A percentile compares a stretch with the other conserved stretches of the same genome.
Evolutionary conservation across 768 basidiomycete genomes (phyloP).

Genomic region (Panellus pusillus): DNA sequence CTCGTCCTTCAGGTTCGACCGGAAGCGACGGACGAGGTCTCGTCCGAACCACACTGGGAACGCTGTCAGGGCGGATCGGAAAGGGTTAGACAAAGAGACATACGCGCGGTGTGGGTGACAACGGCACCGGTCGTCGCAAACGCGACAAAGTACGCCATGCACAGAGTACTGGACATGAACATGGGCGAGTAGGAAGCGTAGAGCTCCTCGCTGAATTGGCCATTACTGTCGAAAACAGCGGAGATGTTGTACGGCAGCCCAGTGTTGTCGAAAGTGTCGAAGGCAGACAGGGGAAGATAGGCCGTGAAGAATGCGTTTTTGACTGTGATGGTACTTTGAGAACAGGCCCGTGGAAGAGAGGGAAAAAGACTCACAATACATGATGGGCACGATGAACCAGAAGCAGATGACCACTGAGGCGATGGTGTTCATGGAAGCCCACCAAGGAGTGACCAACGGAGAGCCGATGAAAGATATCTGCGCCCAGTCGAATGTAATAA

Average conservation of each 20-base stretch:
- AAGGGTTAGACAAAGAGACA: conserved; percentile 28
- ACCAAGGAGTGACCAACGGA: conserved; percentile 75
- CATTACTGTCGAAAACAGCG: no score
- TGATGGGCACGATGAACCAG: conserved; percentile 72
- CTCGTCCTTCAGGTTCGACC: conserved; percentile 46
- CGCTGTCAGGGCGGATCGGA: not conserved
- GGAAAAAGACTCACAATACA: conserved; percentile 57
- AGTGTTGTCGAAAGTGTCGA: conserved; percentile 68
- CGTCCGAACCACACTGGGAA: conserved; percentile 77
- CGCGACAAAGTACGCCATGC: conserved; percentile 66
- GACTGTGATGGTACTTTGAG: conserved; percentile 39
- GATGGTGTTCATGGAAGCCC: conserved; percentile 75
- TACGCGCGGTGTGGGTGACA: conserved; percentile 76
- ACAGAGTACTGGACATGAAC: conserved; percentile 64
- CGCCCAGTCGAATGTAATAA: conserved; percentile 63
- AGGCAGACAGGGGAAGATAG: conserved; percentile 72
- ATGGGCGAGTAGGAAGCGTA: conserved; percentile 80
- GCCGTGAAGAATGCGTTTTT: conserved; percentile 67
- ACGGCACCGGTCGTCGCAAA: conserved; percentile 76
- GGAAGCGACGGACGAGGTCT: conserved; percentile 72
- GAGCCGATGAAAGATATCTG: conserved; percentile 51
- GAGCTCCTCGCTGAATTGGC: conserved; percentile 31
- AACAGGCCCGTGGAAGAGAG: not conserved
- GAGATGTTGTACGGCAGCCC: conserved; percentile 52
- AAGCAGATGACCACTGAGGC: conserved; percentile 62